Evolutionary conservation across 805 yeast species (phyloP), one percentile per base, ranked within the genome.

Genomic region (Metschnikowia vanudenii): DNA sequence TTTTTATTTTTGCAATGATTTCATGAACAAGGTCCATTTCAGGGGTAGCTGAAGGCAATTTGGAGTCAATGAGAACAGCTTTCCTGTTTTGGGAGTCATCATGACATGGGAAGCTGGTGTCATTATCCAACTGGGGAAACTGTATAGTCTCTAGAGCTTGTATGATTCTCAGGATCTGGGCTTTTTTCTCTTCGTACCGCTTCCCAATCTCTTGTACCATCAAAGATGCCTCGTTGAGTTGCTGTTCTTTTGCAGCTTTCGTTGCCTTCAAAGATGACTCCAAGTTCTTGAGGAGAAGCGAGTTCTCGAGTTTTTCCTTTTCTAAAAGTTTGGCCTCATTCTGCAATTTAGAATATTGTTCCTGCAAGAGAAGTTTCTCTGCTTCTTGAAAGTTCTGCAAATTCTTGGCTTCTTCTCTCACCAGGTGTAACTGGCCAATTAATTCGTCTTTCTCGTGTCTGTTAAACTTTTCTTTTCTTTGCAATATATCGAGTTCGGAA

Each of bases 301-400:
- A 3, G 16, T 30, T 40, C 29, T 39, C 41, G n/a, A 29, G 9
- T 11, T 11, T 18, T 22, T 37, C 32, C 19, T 14, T 17, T 31
- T 39, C 34, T 29, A 40, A 37, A 13, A 10, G 2, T 17, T 35
- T 18, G 4, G 20, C 17, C 8, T 35, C 24, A 12, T 6, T 17
- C 18, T 35, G 40, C 6, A 18, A 2, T 24, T 33, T 37, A 4
- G n/a, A 24, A 20, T 11, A 31, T 17, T 47, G 41, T 13, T 43
- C 45, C 14, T 30, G 39, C 28, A 46, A 36, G 17, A 37, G 17
- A 2, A 16, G n/a, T 31, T 28, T 37, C 20, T 50, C 53, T 11
- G 46, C 39, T 16, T 40, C 46, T 14, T 46, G 50, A 18, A 50
- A 50, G 8, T n/a, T 29, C 13, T 43, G 43, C 35, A 47, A 34